These are phyloP conservation scores for Penicillium crustosum DNA, from an alignment of 2,329 filamentous ascomycete genomes.

Conservation along the genomic window DNA sequence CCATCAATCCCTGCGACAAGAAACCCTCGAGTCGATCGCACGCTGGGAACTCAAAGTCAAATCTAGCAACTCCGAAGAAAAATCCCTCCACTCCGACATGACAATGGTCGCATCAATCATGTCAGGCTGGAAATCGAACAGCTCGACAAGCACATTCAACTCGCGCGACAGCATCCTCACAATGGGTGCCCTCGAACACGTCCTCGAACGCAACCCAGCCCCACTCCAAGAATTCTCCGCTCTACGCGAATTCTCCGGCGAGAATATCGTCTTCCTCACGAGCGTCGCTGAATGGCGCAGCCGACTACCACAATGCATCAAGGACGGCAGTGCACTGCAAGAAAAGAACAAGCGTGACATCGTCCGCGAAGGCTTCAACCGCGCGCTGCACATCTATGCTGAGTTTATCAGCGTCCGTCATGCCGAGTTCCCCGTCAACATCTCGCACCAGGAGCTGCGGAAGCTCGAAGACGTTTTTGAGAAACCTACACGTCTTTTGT, in stretches of 20 bases:
- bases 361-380: conserved; percentile 56
- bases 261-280: conserved; percentile 68
- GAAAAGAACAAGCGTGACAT: conserved; percentile 28
- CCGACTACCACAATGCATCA: conserved; percentile 24
- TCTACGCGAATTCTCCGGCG: conserved; percentile 65
- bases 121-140: conserved; percentile 33
- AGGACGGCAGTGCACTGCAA: conserved; percentile 17
- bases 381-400: conserved; percentile 61
- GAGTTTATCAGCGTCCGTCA: conserved; percentile 61
- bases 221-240: conserved; percentile 66
- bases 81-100: conserved; percentile 31
- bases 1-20: conserved; percentile 33
- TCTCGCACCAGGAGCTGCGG: conserved; percentile 58
- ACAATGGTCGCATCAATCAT: conserved; percentile 33
- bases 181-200: conserved; percentile 63
- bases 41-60: conserved; percentile 42
- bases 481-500: conserved; percentile 45
- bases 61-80: conserved; percentile 20
- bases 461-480: conserved; percentile 60
- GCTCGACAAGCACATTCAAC: conserved; percentile 39
- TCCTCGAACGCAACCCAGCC: conserved; percentile 57
- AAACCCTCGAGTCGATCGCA: conserved; percentile 39
- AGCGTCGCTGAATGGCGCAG: conserved; percentile 59
- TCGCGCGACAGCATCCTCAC: conserved; percentile 54
- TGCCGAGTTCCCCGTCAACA: conserved; percentile 67